phyloP scores from a whole-genome alignment of 306 rosid species.

The Oxytropis ochrocephala region DNA sequence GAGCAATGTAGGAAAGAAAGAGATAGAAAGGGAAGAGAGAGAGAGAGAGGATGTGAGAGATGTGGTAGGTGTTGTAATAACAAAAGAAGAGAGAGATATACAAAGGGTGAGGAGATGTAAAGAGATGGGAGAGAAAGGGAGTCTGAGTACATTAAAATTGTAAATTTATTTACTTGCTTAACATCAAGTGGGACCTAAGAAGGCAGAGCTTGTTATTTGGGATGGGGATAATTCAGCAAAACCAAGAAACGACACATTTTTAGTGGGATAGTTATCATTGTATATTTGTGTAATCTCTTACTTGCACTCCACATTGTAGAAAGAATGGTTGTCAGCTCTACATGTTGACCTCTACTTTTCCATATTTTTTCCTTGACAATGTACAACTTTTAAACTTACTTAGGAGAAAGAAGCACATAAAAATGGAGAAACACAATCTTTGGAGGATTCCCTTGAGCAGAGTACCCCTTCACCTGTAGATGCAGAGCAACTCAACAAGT shows the following conservation, averaged over 20 bases:
- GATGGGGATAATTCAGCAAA: neutral
- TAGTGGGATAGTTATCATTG: neutral
- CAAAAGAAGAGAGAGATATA: neutral
- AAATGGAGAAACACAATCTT: conserved; percentile 38
- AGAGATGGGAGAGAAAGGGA: neutral
- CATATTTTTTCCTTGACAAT: conserved; percentile 5
- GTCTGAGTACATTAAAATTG: neutral
- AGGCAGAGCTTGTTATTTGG: neutral
- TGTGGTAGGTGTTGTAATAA: neutral
- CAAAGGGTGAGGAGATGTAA: neutral
- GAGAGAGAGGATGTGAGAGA: neutral
- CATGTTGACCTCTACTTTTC: neutral
- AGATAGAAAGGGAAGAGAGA: neutral
- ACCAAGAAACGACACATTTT: neutral
- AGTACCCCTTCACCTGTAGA: conserved; percentile 34
- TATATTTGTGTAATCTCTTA: neutral
- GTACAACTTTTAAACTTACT: conserved; percentile 2
- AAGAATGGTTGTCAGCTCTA: neutral
- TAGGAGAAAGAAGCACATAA: conserved; percentile 52
- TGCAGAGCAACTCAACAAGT: conserved; percentile 37
- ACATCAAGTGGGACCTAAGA: neutral
- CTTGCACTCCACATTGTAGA: neutral
- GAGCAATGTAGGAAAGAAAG: neutral
- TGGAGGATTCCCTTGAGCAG: conserved; percentile 36
- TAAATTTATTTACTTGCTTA: neutral